Base-by-base conservation (phyloP, 768 basidiomycete genomes). In the Rhizopogon salebrosus region DNA sequence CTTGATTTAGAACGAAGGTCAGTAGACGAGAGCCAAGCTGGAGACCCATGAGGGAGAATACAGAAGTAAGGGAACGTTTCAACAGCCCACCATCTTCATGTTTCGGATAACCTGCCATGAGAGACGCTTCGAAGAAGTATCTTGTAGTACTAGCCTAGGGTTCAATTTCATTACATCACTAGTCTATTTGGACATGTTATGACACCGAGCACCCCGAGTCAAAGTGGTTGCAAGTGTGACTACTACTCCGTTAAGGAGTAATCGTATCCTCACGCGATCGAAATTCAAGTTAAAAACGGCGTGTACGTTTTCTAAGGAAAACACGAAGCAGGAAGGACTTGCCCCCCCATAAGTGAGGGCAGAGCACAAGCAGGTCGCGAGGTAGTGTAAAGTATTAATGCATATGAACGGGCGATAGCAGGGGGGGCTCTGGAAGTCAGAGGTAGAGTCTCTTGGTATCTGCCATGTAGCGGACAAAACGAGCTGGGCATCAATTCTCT, bases 1-100 rank as follows among this genome's bases (percentile, higher is more conserved):
- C 80, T 68, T 97, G 95, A 69, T 98, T 98, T 23, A 99, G 77
- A 4, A 76, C 64, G 67, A 97, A 99, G 0, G 97, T 98, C 63
- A 94, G 76, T 3, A 88, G 59, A 0, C 97, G 80, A 48, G 94
- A 90, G 52, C 87, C 74, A 29, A 97, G 75, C 63, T 98, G 97
- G 16, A 98, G 82, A 27, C 83, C 81, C 57, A 99, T 85, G 29
- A 99, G 80, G 24, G 87, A 87, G 13, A 76, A 72, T 13, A 73
- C 74, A 6, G 79, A 76, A 6, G 72, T 62, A 2, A 83, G 56
- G 8, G 67, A 70, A 23, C 54, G 63, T 13, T 56, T 46, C 55
- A 70, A 41, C 26, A 70, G 62, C 11, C 49, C 55, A 50, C 48
- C 34, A 23, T 58, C 54, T 37, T 39, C 42, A 39, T 51, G 36